Base-by-base conservation (phyloP, 2,329 filamentous ascomycete species). In the Sarocladium strictum region DNA sequence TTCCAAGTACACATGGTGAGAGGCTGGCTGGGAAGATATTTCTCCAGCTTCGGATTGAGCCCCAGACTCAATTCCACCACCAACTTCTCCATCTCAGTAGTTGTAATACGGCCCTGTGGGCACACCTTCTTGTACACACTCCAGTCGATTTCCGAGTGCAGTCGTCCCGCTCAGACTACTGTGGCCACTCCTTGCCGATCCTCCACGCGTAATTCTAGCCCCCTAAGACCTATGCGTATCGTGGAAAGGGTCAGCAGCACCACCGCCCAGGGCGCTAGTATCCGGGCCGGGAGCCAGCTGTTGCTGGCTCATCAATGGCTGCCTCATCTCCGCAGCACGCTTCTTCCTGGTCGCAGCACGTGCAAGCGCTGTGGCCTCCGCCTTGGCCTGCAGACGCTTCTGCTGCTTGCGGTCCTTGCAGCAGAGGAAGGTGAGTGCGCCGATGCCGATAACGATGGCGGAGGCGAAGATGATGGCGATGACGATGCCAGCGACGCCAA, bases 341-440 rank as follows among this genome's bases (percentile, higher is more conserved):
- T 71, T 66, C 67, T 73, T 73, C 66, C 70, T 74, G 57, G 69
- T 73, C 51, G 74, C 71, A 61, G 75, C 74, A 64, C 75, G 75
- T 50, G 74, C 76, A 52, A 77, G 74, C 24, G 72, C 73, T n/a
- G 72, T 73, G 43, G 76, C 76, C 67, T 81, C 78, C 56, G 72
- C 72, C 59, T 73, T 72, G 56, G 73, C 73, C 54, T 65, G 66
- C 32, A 72, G 65, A 47, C 69, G 67, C 64, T 71, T 72, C 61
- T 78, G 71, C 60, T 70, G 59, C 64, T 65, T 66, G 60, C 73
- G 69, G 60, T 83, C 79, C 58, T 69, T 69, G 71, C 73, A 77
- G 74, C 77, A 81, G 59, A 76, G 69, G 70, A 76, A 76, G 62
- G 74, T 72, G 55, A 83, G 65, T 58, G 67, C 60, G 49, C 62